Base-by-base conservation (phyloP, 805 yeast species). In the Myxozyma neglecta region DNA sequence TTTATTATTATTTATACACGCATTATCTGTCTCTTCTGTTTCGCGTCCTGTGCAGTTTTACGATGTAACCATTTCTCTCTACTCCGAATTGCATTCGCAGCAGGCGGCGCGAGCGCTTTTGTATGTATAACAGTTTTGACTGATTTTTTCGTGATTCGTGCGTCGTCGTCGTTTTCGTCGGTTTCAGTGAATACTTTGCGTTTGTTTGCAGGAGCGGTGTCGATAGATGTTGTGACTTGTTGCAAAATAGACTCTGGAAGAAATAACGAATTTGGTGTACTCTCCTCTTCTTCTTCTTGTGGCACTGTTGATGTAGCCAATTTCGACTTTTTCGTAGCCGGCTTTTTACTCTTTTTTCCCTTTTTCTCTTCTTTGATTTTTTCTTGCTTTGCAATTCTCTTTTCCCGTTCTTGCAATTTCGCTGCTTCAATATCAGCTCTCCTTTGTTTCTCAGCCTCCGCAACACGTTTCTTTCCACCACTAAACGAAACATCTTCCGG, bases 11-110 rank as follows among this genome's bases (percentile, higher is more conserved):
- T 24, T 37, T n/a, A 56, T 10, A 16, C 49, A 14, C 52, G 43
- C 45, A 51, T 45, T 39, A 56, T 55, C 18, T 48, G 51, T 36
- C 46, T 50, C 37, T 43, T 29, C 34, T 55, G 49, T 46, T 61
- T 58, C 10, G 49, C 57, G 18, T 59, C 52, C 46, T 37, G 20
- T 6, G 71, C 69, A 49, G 71, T 73, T 46, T 56, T 60, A 24
- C 67, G 59, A 18, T 61, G 57, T 48, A 63, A 34, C 67, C 67
- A 63, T 29, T 61, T 63, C 8, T 52, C 56, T 35, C 53, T 34
- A 8, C 59, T 34, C 35, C 53, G 54, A 6, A 56, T 10, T 4
- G 49, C 37, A 34, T 32, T 16, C 18, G 46, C 29, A 14, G 61
- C 42, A 13, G 67, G 61, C 1, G 64, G 61, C 9, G 67, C 62